Conservation (phyloP, 495 filamentous ascomycete genomes). For the Aspergillus bertholletiae region DNA sequence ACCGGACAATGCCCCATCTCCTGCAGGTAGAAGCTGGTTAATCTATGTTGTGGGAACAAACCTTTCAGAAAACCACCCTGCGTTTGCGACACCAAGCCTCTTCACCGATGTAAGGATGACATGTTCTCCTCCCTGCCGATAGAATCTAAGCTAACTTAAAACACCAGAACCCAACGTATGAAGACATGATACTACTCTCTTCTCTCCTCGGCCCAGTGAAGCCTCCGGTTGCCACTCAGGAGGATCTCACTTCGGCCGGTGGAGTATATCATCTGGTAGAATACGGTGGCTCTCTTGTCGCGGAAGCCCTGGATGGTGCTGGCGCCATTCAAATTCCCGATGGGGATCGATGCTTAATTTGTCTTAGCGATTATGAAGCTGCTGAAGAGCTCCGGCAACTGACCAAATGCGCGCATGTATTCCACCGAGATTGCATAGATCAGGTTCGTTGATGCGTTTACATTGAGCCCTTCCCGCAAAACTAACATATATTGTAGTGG, state of each 20-base stretch:
- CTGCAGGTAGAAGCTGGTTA: slow-evolving; percentile 64
- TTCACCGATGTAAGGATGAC: slow-evolving; percentile 62
- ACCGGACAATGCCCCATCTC: slow-evolving; percentile 52
- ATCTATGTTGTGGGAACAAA: slow-evolving; percentile 78
- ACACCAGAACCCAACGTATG: slow-evolving; percentile 65
- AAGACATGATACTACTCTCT: slow-evolving; percentile 74
- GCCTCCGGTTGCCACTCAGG: slow-evolving; percentile 65
- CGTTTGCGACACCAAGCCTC: slow-evolving; percentile 69
- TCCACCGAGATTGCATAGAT: slow-evolving; percentile 73
- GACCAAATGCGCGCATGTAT: slow-evolving; percentile 65
- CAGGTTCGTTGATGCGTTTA: slow-evolving; percentile 48
- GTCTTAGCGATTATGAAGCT: slow-evolving; percentile 66
- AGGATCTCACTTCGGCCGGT: slow-evolving; percentile 62
- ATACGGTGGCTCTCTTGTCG: slow-evolving; percentile 45
- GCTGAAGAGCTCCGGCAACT: slow-evolving; percentile 62
- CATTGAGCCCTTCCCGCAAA: not conserved
- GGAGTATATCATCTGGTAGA: slow-evolving; percentile 53
- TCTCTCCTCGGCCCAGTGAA: slow-evolving; percentile 71
- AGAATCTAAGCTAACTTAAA: slow-evolving; percentile 10
- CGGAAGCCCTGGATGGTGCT: slow-evolving; percentile 45
- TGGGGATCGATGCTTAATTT: slow-evolving; percentile 67
- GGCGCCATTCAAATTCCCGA: slow-evolving; percentile 48
- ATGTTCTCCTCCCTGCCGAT: not conserved
- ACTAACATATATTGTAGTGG: slow-evolving; percentile 50
- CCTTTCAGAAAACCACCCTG: slow-evolving; percentile 72